Base-by-base conservation (phyloP, 2,329 filamentous ascomycete species). In the Arthrobotrys sphaeroides region DNA sequence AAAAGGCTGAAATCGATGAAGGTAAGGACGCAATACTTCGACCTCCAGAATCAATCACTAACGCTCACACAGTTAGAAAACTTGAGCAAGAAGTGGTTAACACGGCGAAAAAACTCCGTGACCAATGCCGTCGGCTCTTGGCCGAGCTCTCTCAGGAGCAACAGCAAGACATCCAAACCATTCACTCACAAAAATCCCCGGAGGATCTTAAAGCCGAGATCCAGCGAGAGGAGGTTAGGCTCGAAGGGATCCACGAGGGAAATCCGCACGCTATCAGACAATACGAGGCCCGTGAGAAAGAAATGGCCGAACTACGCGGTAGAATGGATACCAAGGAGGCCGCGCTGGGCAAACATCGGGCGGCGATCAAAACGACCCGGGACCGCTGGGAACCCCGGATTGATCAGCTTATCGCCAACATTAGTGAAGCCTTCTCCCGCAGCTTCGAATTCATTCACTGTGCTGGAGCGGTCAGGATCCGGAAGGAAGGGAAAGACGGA, bases 391-490 rank as follows among this genome's bases (percentile, higher is more conserved):
- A 98, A 82, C 93, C 93, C 0, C 84, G 87, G 79, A 86, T 99
- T 1, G 94, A 98, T 78, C 85, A 85, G 20, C 86, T 99, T 1
- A 87, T 97, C 42, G 84, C 84, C 18, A 89, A 90, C 80, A 97
- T 99, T 83, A 97, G 92, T 81, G 89, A 92, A 55, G 94, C 94
- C 0, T 99, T 99, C 82, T 89, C 91, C 4, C 90, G 94, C 82
- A 98, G 97, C 80, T 98, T 99, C 82, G 89, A 92, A 80, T 90
- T 94, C 81, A 98, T 99, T 81, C 93, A 90, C 78, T 98, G 95
- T 82, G 94, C 94, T 3, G 95, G 95, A 36, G 92, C 98, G 82
- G 93, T 99, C 2, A 87, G 87, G 74, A 86, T 99, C 2, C 87
- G 94, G 85, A 98, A 98, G 82, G 91, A 93, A 78, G 86, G 84